These are phyloP conservation scores for Sporothrix pseudoabietina DNA, from an alignment of 2,329 filamentous ascomycete species.

Conservation along the genomic window DNA sequence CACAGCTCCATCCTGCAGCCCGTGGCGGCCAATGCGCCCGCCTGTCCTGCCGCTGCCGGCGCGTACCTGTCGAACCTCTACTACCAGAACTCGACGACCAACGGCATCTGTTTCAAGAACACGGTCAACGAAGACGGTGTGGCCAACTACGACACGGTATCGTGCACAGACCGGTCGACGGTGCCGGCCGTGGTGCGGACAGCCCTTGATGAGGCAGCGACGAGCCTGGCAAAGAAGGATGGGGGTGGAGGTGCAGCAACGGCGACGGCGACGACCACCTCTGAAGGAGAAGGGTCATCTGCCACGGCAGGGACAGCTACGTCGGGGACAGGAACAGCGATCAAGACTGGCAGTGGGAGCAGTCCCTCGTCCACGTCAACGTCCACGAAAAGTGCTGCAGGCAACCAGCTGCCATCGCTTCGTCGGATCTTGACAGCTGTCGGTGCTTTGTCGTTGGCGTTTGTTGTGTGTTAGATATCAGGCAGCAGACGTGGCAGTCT, in stretches of 20 bases:
- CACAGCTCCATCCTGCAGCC: background rate
- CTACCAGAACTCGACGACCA: background rate
- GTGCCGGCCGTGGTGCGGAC: background rate
- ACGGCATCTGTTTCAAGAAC: background rate
- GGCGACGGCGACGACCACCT: background rate
- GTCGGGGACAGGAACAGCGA: background rate
- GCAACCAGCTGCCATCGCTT: background rate
- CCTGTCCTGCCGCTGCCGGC: background rate
- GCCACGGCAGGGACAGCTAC: background rate
- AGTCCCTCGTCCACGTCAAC: background rate
- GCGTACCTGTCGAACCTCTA: background rate
- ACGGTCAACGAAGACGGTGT: background rate
- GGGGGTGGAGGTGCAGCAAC: background rate
- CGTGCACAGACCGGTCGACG: slow-evolving; percentile 6
- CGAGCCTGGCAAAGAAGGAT: background rate
- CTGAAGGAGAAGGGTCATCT: background rate
- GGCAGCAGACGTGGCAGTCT: background rate
- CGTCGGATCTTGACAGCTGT: background rate
- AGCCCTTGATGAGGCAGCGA: background rate
- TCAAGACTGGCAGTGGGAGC: background rate
- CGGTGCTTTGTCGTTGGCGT: background rate
- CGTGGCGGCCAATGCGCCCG: background rate
- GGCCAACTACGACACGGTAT: background rate
- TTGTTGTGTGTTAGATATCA: background rate
- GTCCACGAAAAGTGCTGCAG: background rate